These are phyloP conservation scores for Artemisia tridentata DNA, from an alignment of 129 eudicot genomes.

Conservation along the genomic window DNA sequence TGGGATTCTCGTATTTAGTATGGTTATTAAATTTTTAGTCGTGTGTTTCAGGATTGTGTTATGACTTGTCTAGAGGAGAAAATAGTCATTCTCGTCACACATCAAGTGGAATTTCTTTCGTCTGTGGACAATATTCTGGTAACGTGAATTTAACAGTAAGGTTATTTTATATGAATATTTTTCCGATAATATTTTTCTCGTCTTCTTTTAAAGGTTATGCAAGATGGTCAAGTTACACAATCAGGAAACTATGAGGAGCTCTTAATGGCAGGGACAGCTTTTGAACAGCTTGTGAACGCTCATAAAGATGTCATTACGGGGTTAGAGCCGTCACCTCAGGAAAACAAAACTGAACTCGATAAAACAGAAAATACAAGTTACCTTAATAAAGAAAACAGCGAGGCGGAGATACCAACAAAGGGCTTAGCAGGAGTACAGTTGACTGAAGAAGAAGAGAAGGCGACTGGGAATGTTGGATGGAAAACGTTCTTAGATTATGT, in stretches of 20 bases:
- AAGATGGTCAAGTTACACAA: conserved; percentile 59
- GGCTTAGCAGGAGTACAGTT: background rate
- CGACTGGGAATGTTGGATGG: too few species aligned
- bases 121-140: conserved; percentile 70
- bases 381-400: conserved; percentile 35
- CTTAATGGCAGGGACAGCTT: conserved; percentile 54
- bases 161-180: background rate
- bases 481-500: too few species aligned
- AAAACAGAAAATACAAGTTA: conserved; percentile 4
- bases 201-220: conserved; percentile 53
- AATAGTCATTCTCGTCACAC: conserved; percentile 29
- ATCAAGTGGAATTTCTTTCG: background rate
- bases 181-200: background rate
- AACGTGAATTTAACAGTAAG: conserved; percentile 24
- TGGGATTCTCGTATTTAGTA: conserved; percentile 1
- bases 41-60: conserved; percentile 66
- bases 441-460: too few species aligned
- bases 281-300: conserved; percentile 69
- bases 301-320: conserved; percentile 50
- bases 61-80: conserved; percentile 56
- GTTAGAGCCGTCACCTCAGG: conserved; percentile 35
- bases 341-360: conserved; percentile 10
- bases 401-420: conserved; percentile 32
- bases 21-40: background rate
- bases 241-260: conserved; percentile 65